Conservation (phyloP, 495 filamentous ascomycete genomes). For the Hypomontagnella monticulosa region DNA sequence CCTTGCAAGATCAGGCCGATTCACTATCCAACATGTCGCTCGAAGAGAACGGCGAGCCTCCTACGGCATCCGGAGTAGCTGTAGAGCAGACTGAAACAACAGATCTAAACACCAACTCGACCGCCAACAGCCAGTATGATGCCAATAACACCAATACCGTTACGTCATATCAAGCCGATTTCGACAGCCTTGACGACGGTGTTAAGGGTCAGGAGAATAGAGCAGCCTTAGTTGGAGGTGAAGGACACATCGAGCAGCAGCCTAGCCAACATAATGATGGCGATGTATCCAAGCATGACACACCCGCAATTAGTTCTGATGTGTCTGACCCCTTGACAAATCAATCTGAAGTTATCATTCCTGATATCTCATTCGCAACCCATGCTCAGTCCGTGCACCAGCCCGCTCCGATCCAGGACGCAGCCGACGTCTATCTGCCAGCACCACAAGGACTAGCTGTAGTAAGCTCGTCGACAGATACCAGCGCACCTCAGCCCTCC, state of each 20-base stretch:
- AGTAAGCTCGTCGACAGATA: constrained; percentile 17
- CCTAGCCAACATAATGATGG: constrained; percentile 43
- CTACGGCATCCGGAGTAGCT: constrained; percentile 4
- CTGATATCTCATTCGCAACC: constrained; percentile 35
- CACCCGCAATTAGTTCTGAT: constrained; percentile 52
- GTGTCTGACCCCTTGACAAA: constrained; percentile 44
- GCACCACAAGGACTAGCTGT: constrained; percentile 26
- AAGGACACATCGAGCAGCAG: constrained; percentile 36
- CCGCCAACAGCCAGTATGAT: background rate
- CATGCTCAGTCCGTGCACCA: constrained; percentile 12
- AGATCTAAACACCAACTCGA: background rate
- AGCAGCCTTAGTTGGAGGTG: constrained; percentile 23
- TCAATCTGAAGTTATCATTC: constrained; percentile 40
- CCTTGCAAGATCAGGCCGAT: constrained; percentile 52
- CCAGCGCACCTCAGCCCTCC: constrained; percentile 19
- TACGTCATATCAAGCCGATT: background rate
- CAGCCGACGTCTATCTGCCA: constrained; percentile 26
- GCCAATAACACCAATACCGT: background rate
- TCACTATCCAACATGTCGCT: constrained; percentile 29
- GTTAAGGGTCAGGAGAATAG: constrained; percentile 43
- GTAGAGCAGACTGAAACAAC: background rate
- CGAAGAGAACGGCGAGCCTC: background rate
- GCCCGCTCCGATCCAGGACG: constrained; percentile 31
- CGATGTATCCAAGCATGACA: constrained; percentile 54
- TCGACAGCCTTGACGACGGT: constrained; percentile 21